A percentile compares a stretch with the other conserved stretches of the same genome.
phyloP scores from a whole-genome alignment of 805 yeast genomes.

The Lipomyces starkeyi region DNA sequence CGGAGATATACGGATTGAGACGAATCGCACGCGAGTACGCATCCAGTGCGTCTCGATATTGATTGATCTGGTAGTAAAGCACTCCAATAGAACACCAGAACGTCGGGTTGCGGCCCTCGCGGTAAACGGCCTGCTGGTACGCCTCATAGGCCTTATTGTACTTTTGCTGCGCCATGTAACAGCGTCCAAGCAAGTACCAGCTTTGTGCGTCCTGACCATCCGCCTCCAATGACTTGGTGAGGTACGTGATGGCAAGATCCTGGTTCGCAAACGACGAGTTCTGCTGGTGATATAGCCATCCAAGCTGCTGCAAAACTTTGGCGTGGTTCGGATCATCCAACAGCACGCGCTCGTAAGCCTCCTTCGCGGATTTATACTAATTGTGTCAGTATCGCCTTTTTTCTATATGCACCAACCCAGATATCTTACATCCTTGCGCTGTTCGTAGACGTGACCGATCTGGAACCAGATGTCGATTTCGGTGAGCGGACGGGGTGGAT shows the following conservation, averaged over 20 bases:
- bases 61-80: constrained; percentile 92
- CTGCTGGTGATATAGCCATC: constrained; percentile 85
- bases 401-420: not conserved
- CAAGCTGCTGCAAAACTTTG: constrained; percentile 93
- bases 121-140: constrained; percentile 96
- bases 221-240: constrained; percentile 85
- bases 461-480: constrained; percentile 99
- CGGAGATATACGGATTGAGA: constrained; percentile 92
- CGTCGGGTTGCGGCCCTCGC: constrained; percentile 96
- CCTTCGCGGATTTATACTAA: constrained; percentile 80
- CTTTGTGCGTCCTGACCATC: constrained; percentile 93
- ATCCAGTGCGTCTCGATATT: constrained; percentile 94
- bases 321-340: constrained; percentile 92
- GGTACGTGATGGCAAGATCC: constrained; percentile 78
- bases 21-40: constrained; percentile 97
- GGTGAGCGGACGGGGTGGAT: constrained; percentile 94
- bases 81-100: constrained; percentile 98
- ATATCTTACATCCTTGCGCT: constrained; percentile 66
- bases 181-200: constrained; percentile 96
- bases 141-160: constrained; percentile 97
- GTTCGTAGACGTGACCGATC: constrained; percentile 94
- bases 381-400: not conserved
- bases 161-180: constrained; percentile 94
- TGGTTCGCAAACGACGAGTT: constrained; percentile 74
- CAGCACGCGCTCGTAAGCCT: constrained; percentile 92